phyloP scores from a whole-genome alignment of 1,139 yeast species.

The Hansenula anomala region DNA sequence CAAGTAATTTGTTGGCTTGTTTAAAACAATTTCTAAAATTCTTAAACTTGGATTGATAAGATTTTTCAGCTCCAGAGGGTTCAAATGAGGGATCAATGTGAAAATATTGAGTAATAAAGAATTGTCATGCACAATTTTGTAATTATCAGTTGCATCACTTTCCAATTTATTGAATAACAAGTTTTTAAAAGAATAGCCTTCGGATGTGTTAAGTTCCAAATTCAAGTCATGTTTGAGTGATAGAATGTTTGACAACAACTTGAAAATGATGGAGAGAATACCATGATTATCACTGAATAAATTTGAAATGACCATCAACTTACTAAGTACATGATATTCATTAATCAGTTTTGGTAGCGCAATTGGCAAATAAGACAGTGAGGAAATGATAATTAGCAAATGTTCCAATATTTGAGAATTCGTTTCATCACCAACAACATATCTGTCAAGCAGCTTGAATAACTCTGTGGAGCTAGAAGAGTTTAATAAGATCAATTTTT shows the following conservation, averaged over 20 bases:
- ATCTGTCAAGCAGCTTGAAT: slow-evolving; percentile 5
- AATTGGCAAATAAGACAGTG: slow-evolving; percentile 23
- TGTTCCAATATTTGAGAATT: slow-evolving; percentile 9
- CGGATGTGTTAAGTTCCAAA: slow-evolving; percentile 11
- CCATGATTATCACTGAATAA: slow-evolving; percentile 16
- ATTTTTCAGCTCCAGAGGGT: slow-evolving; percentile 10
- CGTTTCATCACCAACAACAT: background rate
- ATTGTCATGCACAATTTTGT: slow-evolving; percentile 1
- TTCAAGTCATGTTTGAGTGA: slow-evolving; percentile 12
- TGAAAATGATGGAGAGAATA: slow-evolving; percentile 21
- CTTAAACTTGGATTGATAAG: slow-evolving; percentile 20
- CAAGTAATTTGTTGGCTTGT: slow-evolving; percentile 16
- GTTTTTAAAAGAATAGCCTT: slow-evolving; percentile 7
- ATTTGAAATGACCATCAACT: slow-evolving; percentile 20
- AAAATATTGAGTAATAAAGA: slow-evolving; percentile 18
- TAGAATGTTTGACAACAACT: slow-evolving; percentile 22
- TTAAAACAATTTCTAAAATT: slow-evolving; percentile 16
- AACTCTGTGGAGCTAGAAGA: slow-evolving; percentile 11
- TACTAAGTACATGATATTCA: slow-evolving; percentile 11
- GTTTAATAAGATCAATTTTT: slow-evolving; percentile 9
- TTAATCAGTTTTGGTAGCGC: slow-evolving; percentile 17
- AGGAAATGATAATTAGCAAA: slow-evolving; percentile 24
- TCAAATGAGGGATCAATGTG: slow-evolving; percentile 25
- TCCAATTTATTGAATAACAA: slow-evolving; percentile 8
- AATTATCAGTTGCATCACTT: background rate